A percentile compares a stretch with the other conserved stretches of the same genome.
Evolutionary conservation across 2,329 filamentous ascomycete genomes (phyloP).

Genomic region (Phaeoacremonium minimum): DNA sequence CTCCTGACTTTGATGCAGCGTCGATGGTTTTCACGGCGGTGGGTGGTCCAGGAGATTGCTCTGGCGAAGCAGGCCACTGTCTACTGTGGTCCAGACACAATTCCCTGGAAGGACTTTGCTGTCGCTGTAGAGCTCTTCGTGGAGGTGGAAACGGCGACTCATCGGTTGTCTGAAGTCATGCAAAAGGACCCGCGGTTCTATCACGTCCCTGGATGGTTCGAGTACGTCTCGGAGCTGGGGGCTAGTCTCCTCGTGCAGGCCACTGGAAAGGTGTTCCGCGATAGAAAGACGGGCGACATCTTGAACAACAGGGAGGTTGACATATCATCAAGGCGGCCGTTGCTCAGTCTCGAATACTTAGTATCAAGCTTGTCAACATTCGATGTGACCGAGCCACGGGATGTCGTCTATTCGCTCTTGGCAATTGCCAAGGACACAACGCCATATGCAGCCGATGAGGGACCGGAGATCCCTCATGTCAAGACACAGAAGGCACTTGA

Average conservation of each 20-base stretch:
- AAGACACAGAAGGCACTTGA: conserved; percentile 8
- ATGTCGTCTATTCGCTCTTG: conserved; percentile 26
- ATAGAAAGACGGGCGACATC: conserved; percentile 2
- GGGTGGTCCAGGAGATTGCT: conserved; percentile 38
- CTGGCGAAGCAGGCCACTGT: conserved; percentile 25
- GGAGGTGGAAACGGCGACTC: conserved; percentile 28
- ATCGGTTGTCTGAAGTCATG: conserved; percentile 29
- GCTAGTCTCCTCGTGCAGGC: conserved; percentile 29
- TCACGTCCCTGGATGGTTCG: conserved; percentile 24
- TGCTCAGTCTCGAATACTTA: conserved; percentile 27
- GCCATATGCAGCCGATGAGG: conserved; percentile 10
- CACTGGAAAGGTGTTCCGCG: conserved; percentile 24
- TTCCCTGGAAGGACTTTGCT: conserved; percentile 30
- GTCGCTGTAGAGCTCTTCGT: conserved; percentile 31
- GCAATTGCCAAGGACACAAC: conserved; percentile 26
- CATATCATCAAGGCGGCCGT: background rate
- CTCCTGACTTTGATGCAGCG: too few relatives aligned
- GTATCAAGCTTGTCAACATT: conserved; percentile 26
- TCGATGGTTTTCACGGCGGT: conserved; percentile 32
- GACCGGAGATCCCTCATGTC: background rate
- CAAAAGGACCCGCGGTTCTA: conserved; percentile 18
- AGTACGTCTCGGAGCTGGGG: conserved; percentile 25
- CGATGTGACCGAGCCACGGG: conserved; percentile 19
- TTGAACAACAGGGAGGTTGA: background rate
- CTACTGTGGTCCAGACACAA: conserved; percentile 27